Evolutionary conservation across 2,329 filamentous ascomycete species (phyloP).

Genomic region (Cryphonectria naterciae): DNA sequence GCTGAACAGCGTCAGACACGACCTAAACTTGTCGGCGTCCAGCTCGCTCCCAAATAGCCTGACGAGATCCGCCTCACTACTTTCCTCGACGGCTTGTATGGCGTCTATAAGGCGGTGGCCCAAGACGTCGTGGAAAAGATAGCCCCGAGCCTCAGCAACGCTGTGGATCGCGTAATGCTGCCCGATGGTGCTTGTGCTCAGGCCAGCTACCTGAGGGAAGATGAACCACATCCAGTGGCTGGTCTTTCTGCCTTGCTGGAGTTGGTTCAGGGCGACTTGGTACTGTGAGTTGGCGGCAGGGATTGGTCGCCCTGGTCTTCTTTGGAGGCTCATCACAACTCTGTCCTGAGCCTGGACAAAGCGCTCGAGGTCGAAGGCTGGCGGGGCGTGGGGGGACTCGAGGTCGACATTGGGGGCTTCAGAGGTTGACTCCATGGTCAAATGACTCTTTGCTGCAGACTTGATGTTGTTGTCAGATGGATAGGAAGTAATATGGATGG

Average conservation of each 20-base stretch:
- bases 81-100: background rate
- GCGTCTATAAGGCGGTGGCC: constrained; percentile 12
- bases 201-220: constrained; percentile 18
- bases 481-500: too few relatives aligned
- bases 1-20: constrained; percentile 22
- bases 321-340: background rate
- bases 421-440: background rate
- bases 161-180: constrained; percentile 10
- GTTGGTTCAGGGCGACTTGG: constrained; percentile 5
- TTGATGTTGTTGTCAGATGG: too few relatives aligned
- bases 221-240: constrained; percentile 14
- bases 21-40: constrained; percentile 4
- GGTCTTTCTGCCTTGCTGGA: constrained; percentile 1
- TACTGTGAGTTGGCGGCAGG: background rate
- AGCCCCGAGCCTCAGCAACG: constrained; percentile 16
- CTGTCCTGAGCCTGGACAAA: constrained; percentile 11
- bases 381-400: too few relatives aligned
- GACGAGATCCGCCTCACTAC: constrained; percentile 5
- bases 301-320: background rate
- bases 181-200: constrained; percentile 2
- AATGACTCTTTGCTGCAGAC: background rate
- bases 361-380: constrained; percentile 5
- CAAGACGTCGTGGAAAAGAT: constrained; percentile 8
- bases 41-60: constrained; percentile 16
- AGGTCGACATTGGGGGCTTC: background rate